Evolutionary conservation across 2,329 filamentous ascomycete genomes (phyloP), one percentile per base, ranked within the genome.

Genomic region (Alternaria triticimaculans): DNA sequence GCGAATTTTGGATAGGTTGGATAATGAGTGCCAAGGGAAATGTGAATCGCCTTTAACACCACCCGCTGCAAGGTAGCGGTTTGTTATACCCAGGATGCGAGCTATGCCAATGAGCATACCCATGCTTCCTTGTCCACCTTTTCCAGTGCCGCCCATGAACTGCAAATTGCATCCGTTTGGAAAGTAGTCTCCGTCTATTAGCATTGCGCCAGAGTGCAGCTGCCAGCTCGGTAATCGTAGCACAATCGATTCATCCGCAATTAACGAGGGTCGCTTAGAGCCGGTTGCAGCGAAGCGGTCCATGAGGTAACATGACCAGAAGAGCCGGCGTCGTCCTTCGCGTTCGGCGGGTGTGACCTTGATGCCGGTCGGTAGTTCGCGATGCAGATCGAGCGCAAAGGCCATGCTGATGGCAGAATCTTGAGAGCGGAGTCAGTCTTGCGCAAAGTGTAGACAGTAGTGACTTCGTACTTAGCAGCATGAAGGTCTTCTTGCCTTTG

Each of bases 1-100:
- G 28, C 92, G 87, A 67, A 97, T 96, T 75, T 93, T 94, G 56
- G 93, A 96, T 2, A 96, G 84, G 64, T 91, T 94, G 6, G 93
- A 96, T 20, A 94, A 85, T 2, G 92, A 89, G 76, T 96, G 93
- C 93, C 93, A 97, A 10, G 93, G 93, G 68, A 96, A 96, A 78
- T 96, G 93, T 0, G 92, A 94, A 75, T 96, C 93, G 28, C 92
- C 92, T 80, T 95, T 96, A 60, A 96, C 92, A 33, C 93, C 93
- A 7, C 93, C 93, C 2, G 92, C 91, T 9, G 93, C 92, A 54
- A 96, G 85, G 78, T 97, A 97, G 63, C 90, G 87, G 73, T 94
- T 96, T 2, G 93, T 95, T 63, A 90, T 90, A 33, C 93, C 93
- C 7, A 97, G 85, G 49, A 96, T 92, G 33, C 92, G 89, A 26